Percentiles rank a stretch among this genome's conserved stretches.
These are phyloP conservation scores for Pythium phragmiticola DNA, from an alignment of 352 stramenopile species.

Conservation along the genomic window DNA sequence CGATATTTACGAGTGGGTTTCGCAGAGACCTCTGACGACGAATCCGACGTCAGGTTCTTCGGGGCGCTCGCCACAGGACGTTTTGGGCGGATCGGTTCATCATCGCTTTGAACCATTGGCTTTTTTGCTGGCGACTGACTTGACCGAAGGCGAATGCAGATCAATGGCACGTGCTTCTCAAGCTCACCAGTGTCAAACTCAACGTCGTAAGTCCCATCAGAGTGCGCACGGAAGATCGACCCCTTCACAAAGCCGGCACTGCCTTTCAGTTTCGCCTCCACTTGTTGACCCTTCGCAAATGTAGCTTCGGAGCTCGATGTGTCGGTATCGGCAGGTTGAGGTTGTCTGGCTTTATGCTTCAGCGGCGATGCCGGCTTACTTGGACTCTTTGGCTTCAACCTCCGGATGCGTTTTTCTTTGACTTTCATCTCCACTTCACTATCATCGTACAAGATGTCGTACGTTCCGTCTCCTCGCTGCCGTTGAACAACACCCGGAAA, in stretches of 20 bases:
- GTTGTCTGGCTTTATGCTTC: constrained; percentile 15
- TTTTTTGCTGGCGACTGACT: constrained; percentile 36
- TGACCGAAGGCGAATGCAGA: constrained; percentile 33
- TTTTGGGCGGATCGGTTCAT: constrained; percentile 48
- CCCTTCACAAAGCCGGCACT: constrained; percentile 44
- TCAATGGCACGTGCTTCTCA: constrained; percentile 38
- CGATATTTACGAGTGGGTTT: constrained; percentile 19
- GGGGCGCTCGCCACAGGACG: constrained; percentile 25
- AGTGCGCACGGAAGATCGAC: constrained; percentile 41
- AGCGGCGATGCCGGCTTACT: constrained; percentile 24
- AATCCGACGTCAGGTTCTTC: constrained; percentile 32
- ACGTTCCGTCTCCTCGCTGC: constrained; percentile 48
- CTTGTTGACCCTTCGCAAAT: constrained; percentile 51
- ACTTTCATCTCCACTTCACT: constrained; percentile 64
- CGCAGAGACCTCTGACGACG: constrained; percentile 40
- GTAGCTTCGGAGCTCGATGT: constrained; percentile 35
- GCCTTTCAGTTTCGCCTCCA: constrained; percentile 58
- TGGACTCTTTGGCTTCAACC: constrained; percentile 34
- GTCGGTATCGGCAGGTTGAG: constrained; percentile 24
- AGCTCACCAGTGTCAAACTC: constrained; percentile 65
- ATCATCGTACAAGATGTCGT: constrained; percentile 71
- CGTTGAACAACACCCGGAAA: constrained; percentile 50
- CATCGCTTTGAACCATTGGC: constrained; percentile 37
- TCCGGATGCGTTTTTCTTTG: constrained; percentile 44
- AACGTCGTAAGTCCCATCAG: constrained; percentile 65